A percentile compares a stretch with the other conserved stretches of the same genome.
Evolutionary conservation across 148 eudicot genomes (phyloP).

Genomic region (Spergularia bocconei): DNA sequence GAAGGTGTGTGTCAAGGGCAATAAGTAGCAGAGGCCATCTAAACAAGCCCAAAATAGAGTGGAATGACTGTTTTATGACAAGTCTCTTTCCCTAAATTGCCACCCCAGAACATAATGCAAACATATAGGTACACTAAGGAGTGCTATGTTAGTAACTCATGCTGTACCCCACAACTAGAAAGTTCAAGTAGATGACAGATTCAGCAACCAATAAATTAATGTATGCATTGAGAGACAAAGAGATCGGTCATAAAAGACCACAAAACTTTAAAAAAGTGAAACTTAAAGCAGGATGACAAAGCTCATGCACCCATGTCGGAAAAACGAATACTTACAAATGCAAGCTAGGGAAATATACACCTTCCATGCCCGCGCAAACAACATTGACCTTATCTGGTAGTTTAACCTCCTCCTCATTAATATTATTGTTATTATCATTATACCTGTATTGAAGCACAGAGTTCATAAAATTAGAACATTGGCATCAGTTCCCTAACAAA

Average conservation of each 20-base stretch:
- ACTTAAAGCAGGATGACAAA: not conserved
- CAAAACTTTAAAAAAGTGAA: not conserved
- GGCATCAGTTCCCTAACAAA: conserved; percentile 9
- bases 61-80: not conserved
- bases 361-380: conserved; percentile 72
- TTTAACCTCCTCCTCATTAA: conserved; percentile 39
- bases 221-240: not conserved
- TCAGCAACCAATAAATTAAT: not conserved
- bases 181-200: not conserved
- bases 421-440: conserved; percentile 38
- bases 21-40: not conserved
- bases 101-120: no score
- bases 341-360: conserved; percentile 67
- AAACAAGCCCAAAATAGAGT: not conserved
- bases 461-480: conserved; percentile 12
- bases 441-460: conserved; percentile 31
- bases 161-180: not conserved
- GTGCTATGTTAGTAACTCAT: not conserved
- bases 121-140: no score
- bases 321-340: conserved; percentile 54
- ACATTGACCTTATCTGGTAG: conserved; percentile 73
- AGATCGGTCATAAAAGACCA: conserved; percentile 8
- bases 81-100: not conserved
- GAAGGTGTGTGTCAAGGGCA: not conserved
- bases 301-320: conserved; percentile 9